These are phyloP conservation scores for Aspergillus sp. DNA, from an alignment of 2,329 filamentous ascomycete species.

Conservation along the genomic window DNA sequence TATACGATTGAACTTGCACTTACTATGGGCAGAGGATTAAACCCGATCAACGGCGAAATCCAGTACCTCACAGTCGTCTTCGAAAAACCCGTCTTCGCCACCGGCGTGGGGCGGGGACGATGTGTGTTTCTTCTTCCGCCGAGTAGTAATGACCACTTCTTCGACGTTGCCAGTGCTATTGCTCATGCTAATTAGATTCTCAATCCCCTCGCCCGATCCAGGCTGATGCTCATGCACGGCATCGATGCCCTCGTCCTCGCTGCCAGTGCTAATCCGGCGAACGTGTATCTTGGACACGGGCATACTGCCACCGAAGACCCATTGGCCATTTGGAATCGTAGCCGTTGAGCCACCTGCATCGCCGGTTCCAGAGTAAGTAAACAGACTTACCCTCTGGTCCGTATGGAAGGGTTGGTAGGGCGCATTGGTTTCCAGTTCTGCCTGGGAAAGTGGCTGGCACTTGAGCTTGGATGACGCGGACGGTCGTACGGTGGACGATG, in stretches of 20 bases:
- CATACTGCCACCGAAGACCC: conserved; percentile 57
- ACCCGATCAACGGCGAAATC: conserved; percentile 72
- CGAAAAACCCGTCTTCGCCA: conserved; percentile 74
- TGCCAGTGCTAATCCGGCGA: conserved; percentile 43
- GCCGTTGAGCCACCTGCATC: conserved; percentile 46
- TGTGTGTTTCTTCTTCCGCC: conserved; percentile 60
- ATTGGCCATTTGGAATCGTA: conserved; percentile 35
- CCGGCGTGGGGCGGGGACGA: conserved; percentile 32
- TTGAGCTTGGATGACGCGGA: conserved; percentile 39
- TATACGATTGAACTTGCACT: neutral
- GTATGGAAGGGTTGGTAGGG: conserved; percentile 97
- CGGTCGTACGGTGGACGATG: conserved; percentile 41
- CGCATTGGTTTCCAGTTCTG: conserved; percentile 92
- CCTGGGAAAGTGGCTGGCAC: conserved; percentile 65
- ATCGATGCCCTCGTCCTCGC: conserved; percentile 39
- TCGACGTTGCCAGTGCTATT: conserved; percentile 62
- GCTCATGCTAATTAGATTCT: conserved; percentile 51
- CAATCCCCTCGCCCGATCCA: conserved; percentile 44
- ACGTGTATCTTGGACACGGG: conserved; percentile 50
- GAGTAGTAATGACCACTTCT: conserved; percentile 79
- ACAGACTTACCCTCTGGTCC: conserved; percentile 78
- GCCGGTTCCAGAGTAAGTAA: conserved; percentile 55
- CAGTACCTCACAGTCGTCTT: conserved; percentile 88
- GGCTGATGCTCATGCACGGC: conserved; percentile 29
- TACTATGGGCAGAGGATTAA: conserved; percentile 24